Evolutionary conservation across 805 yeast species (phyloP).

Genomic region (Metschnikowia baotianmanensis): DNA sequence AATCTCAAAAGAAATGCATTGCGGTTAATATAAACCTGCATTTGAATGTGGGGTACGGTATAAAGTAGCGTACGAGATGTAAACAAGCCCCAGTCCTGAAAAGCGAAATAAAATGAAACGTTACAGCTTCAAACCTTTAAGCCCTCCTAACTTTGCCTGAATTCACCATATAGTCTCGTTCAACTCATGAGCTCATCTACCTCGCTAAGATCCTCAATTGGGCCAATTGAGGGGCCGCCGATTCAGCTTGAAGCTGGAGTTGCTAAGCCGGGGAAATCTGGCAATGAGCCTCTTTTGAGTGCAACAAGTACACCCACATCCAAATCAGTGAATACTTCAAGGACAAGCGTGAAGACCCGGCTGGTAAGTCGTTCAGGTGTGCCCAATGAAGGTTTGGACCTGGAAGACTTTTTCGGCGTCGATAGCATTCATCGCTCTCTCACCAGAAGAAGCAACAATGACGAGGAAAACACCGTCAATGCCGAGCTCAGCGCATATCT

Average conservation of each 20-base stretch:
- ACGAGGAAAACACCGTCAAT: not conserved
- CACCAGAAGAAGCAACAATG: not conserved
- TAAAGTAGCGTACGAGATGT: no score
- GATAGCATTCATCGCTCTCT: slow-evolving; percentile 6
- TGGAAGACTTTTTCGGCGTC: slow-evolving; percentile 9
- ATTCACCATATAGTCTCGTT: not conserved
- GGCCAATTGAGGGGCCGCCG: slow-evolving; percentile 8
- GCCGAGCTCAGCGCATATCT: slow-evolving; percentile 2
- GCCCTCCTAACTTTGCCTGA: not conserved
- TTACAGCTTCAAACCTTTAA: not conserved
- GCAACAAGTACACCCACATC: slow-evolving; percentile 13
- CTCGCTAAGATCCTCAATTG: slow-evolving; percentile 9
- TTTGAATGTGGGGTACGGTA: no score
- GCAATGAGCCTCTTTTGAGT: slow-evolving; percentile 18
- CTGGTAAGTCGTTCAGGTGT: not conserved
- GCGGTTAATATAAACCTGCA: no score
- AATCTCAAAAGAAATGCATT: no score
- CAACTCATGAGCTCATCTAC: not conserved
- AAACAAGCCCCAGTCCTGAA: no score
- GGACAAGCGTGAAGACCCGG: not conserved
- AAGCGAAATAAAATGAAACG: not conserved
- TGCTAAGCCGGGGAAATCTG: slow-evolving; percentile 5
- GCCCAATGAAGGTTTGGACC: slow-evolving; percentile 6
- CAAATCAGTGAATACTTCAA: not conserved
- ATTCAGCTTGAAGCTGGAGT: slow-evolving; percentile 12